A percentile compares a stretch with the other conserved stretches of the same genome.
Evolutionary conservation across 2,329 filamentous ascomycete species (phyloP).

Genomic region (Colletotrichum tropicale): DNA sequence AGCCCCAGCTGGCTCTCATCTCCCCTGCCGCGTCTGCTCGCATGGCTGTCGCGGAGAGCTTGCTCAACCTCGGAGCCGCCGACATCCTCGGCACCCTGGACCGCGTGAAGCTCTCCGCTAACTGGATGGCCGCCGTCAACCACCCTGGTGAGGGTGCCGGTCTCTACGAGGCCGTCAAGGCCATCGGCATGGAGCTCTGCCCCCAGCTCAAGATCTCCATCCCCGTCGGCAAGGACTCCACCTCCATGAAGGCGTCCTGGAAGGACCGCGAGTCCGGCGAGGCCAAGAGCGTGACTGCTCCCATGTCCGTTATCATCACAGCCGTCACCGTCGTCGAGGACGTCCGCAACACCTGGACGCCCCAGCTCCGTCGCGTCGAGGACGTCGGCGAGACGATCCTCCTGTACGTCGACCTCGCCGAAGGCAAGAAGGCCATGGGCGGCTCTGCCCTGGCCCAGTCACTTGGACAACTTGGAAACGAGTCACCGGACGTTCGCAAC

Average conservation of each 20-base stretch:
- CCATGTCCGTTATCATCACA: conserved; percentile 88
- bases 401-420: conserved; percentile 88
- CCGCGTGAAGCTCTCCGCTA: conserved; percentile 87
- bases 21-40: conserved; percentile 88
- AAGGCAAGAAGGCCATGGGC: conserved; percentile 80
- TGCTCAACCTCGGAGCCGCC: conserved; percentile 90
- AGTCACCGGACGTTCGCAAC: conserved; percentile 86
- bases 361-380: conserved; percentile 79
- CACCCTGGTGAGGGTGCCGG: conserved; percentile 92
- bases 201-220: conserved; percentile 90
- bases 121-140: conserved; percentile 98
- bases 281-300: conserved; percentile 86
- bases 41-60: conserved; percentile 93
- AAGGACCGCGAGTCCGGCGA: conserved; percentile 70
- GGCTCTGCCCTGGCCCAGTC: conserved; percentile 92
- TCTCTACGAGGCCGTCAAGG: conserved; percentile 91
- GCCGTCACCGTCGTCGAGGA: conserved; percentile 87
- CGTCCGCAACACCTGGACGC: conserved; percentile 90
- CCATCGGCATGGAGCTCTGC: conserved; percentile 91
- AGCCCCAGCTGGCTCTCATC: conserved; percentile 86
- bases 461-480: conserved; percentile 83
- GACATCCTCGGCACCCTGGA: conserved; percentile 72
- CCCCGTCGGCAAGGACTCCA: conserved; percentile 96
- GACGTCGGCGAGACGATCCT: conserved; percentile 89
- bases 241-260: conserved; percentile 99